Base-by-base conservation (phyloP, 257 asterid genomes). In the Penstemon barbatus region DNA sequence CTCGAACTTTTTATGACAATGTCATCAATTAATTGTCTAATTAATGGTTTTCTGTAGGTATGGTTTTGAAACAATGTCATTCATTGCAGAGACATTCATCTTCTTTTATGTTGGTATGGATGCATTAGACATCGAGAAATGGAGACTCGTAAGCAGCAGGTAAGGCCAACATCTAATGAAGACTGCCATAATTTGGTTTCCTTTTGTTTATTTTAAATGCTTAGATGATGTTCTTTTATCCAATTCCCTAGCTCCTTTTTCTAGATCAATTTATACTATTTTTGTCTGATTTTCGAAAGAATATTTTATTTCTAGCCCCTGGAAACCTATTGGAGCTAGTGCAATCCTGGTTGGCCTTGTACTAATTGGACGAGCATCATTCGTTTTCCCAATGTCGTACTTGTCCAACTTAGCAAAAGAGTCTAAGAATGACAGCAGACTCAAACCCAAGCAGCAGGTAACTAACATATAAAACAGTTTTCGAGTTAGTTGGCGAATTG, bases 91-190 rank as follows among this genome's bases (percentile, higher is more conserved):
- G 81, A 74, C 66, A 37, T 79, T 85, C 66, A 91, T 91, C 73
- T 91, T 88, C 87, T 89, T 86, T 37, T 91, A 88, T 43, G 95
- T 91, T 77, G 97, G 97, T 49, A 86, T 88, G 97, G 97, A 88
- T 79, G 97, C 97, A 36, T 63, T 91, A 55, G 97, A 86, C 75
- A 73, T 88, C 45, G 91, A 88, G 69, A 91, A 88, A 72, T 90
- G 96, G 97, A 71, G 69, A 70, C 70, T 82, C n/a, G 87, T 84
- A 9, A 78, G 74, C 15, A 57, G 68, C 78, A 81, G 85, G 95
- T 88, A 70, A 56, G 18, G 8, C 49, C 33, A 25, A 25, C 33
- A 36, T 54, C 55, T 53, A 25, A 25, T 25, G 33, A 25, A 25
- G 33, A 25, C 33, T 49, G 33, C 51, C 36, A 11, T 51, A 49